Evolutionary conservation across 2,329 filamentous ascomycete genomes (phyloP).

Genomic region (Aureobasidium lini): DNA sequence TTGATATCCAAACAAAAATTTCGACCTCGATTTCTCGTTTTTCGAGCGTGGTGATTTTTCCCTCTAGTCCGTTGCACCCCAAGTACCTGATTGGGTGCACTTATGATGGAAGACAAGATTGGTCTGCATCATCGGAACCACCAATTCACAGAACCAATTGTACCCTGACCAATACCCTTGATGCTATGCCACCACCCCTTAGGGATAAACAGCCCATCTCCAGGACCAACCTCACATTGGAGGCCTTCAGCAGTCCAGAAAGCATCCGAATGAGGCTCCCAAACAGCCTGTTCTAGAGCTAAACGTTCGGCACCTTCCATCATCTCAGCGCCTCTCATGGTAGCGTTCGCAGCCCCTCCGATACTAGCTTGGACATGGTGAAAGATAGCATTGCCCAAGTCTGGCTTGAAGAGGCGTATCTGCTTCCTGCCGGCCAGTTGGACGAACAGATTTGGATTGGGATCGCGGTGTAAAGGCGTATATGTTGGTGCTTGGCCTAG

Average conservation of each 20-base stretch:
- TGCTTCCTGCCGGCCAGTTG: conserved; percentile 69
- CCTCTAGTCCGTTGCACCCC: too few species aligned
- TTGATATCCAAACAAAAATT: too few species aligned
- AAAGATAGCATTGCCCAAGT: conserved; percentile 58
- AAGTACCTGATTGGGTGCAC: too few species aligned
- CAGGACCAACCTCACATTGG: conserved; percentile 53
- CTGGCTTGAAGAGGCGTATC: conserved; percentile 63
- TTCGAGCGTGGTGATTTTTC: too few species aligned
- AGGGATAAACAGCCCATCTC: conserved; percentile 72
- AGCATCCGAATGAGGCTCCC: conserved; percentile 40
- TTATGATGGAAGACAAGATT: too few species aligned
- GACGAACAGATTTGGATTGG: conserved; percentile 87
- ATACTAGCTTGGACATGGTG: conserved; percentile 37
- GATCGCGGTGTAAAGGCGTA: conserved; percentile 85
- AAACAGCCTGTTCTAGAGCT: conserved; percentile 61
- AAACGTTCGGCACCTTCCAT: conserved; percentile 71
- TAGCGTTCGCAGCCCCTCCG: conserved; percentile 34
- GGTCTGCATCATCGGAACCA: conserved; percentile 56
- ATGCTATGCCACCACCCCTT: conserved; percentile 85
- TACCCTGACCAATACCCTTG: conserved; percentile 51
- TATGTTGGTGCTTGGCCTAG: conserved; percentile 79
- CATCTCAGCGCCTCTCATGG: conserved; percentile 76
- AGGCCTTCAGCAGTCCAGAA: conserved; percentile 26
- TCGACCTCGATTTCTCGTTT: too few species aligned
- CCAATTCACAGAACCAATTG: conserved; percentile 66